These are phyloP conservation scores for Tuber microsphaerosporum DNA, from an alignment of 495 filamentous ascomycete genomes.

Conservation along the genomic window DNA sequence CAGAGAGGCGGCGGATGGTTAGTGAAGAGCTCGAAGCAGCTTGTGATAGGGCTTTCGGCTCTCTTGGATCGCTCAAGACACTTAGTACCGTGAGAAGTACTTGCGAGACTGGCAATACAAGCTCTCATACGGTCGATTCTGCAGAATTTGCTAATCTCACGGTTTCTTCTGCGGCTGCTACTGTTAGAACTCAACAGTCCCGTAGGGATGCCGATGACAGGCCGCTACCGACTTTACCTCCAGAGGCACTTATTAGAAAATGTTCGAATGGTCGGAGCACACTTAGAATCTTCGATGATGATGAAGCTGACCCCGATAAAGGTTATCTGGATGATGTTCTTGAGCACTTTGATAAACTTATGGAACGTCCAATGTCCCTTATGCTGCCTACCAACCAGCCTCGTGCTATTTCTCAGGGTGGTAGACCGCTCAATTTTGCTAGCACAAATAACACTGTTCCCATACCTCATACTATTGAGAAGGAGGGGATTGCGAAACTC, in stretches of 20 bases:
- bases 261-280: conserved; percentile 42
- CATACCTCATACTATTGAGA: background rate
- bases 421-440: conserved; percentile 15
- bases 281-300: conserved; percentile 44
- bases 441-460: conserved; percentile 6
- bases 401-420: conserved; percentile 27
- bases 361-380: conserved; percentile 40
- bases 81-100: conserved; percentile 16
- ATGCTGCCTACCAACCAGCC: conserved; percentile 29
- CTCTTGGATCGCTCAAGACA: conserved; percentile 33
- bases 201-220: background rate
- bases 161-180: background rate
- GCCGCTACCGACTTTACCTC: conserved; percentile 16
- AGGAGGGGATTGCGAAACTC: conserved; percentile 13
- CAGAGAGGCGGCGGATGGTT: conserved; percentile 28
- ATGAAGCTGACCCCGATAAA: conserved; percentile 31
- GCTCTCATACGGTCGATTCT: background rate
- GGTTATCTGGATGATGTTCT: conserved; percentile 55
- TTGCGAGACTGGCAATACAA: conserved; percentile 15
- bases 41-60: conserved; percentile 66
- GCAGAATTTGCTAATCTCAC: background rate
- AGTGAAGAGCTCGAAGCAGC: conserved; percentile 32
- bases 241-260: conserved; percentile 44
- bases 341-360: conserved; percentile 56
- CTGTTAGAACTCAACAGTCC: background rate